Conservation (phyloP, 305 asterid species). For the Nicotiana rustica region DNA sequence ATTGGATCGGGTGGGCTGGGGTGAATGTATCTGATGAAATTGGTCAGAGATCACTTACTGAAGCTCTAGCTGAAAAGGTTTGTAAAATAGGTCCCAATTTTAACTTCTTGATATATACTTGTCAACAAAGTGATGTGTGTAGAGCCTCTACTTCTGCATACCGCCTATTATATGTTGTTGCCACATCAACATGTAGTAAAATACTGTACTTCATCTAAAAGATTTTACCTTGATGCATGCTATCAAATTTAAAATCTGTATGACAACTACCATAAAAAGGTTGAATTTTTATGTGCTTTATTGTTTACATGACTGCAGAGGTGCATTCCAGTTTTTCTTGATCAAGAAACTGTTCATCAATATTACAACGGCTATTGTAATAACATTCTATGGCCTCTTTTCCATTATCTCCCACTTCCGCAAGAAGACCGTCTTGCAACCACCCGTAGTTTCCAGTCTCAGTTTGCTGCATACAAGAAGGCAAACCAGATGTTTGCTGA, state of each 20-base stretch:
- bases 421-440: constrained; percentile 95
- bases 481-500: constrained; percentile 92
- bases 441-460: constrained; percentile 90
- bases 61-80: constrained; percentile 86
- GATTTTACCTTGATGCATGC: neutral
- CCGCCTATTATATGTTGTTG: neutral
- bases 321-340: constrained; percentile 92
- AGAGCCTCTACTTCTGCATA: constrained; percentile 7
- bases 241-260: constrained; percentile 20
- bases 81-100: constrained; percentile 21
- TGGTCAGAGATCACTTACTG: constrained; percentile 81
- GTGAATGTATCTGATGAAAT: constrained; percentile 86
- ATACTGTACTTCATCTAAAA: neutral
- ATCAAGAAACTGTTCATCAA: constrained; percentile 84
- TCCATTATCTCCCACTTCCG: constrained; percentile 92
- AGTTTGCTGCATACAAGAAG: constrained; percentile 85
- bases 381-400: constrained; percentile 93
- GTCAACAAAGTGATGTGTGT: constrained; percentile 15
- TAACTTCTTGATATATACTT: constrained; percentile 2
- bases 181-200: neutral
- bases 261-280: neutral
- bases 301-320: constrained; percentile 54
- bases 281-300: constrained; percentile 30
- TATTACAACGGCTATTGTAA: constrained; percentile 90
- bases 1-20: constrained; percentile 98